phyloP scores from a whole-genome alignment of 768 basidiomycete genomes.

The Naganishia friedmannii region DNA sequence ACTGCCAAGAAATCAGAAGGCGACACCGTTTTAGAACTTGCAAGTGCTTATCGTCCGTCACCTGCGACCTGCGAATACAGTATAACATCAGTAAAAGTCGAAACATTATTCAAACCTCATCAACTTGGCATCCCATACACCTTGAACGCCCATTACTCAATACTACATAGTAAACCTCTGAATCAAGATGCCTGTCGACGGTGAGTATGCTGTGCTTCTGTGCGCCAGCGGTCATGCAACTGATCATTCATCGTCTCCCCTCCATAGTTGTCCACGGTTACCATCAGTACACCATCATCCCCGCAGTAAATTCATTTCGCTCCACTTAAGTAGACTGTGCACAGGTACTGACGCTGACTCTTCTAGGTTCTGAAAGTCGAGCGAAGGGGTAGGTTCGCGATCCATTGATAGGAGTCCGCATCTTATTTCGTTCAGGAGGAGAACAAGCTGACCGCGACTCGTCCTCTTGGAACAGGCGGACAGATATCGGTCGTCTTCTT shows the following conservation, averaged over 20 bases:
- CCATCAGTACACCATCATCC: constrained; percentile 21
- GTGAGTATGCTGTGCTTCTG: not conserved
- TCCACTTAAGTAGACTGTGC: no score
- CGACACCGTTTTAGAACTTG: not conserved
- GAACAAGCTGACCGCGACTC: not conserved
- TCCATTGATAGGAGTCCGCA: not conserved
- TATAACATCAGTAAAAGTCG: no score
- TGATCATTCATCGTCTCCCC: not conserved
- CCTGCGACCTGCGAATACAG: no score
- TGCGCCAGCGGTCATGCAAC: not conserved
- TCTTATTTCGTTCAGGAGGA: not conserved
- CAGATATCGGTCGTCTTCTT: constrained; percentile 18
- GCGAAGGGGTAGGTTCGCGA: constrained; percentile 1
- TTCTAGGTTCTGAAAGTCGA: constrained; percentile 13
- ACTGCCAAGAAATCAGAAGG: not conserved
- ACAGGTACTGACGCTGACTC: not conserved
- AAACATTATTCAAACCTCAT: no score
- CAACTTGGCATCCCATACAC: no score
- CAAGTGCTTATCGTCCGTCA: not conserved
- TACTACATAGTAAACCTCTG: not conserved
- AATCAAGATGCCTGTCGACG: constrained; percentile 15
- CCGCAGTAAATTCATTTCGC: not conserved
- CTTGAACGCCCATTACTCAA: not conserved
- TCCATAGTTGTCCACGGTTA: constrained; percentile 17
- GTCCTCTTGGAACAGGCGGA: constrained; percentile 8